Evolutionary conservation across 371 early-diverging fungal species (phyloP).

Genomic region (Enteropsectra breve): DNA sequence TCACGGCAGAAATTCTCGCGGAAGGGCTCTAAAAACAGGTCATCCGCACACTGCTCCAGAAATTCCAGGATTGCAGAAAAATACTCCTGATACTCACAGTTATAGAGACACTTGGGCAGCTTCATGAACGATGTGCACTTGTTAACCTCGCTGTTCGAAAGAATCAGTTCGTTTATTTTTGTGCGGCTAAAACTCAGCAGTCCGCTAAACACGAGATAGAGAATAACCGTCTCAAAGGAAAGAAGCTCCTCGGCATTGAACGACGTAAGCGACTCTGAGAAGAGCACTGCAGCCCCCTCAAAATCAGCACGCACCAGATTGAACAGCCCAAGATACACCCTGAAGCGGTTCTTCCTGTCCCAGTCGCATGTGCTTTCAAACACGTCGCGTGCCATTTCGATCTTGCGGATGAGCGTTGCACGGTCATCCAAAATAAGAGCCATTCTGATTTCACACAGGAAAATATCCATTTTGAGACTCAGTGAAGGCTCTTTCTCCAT

Average conservation of each 20-base stretch:
- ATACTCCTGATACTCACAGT: conserved; percentile 79
- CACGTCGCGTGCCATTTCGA: conserved; percentile 61
- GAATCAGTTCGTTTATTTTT: conserved; percentile 78
- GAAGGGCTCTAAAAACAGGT: conserved; percentile 63
- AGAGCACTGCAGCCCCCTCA: conserved; percentile 73
- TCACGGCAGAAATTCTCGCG: conserved; percentile 72
- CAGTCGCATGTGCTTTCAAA: conserved; percentile 96
- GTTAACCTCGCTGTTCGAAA: conserved; percentile 76
- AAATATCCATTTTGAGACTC: conserved; percentile 45
- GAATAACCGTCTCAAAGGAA: conserved; percentile 86
- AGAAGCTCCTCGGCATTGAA: conserved; percentile 89
- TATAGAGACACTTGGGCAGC: conserved; percentile 74
- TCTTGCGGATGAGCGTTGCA: conserved; percentile 13
- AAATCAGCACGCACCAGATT: conserved; percentile 82
- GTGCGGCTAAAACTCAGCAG: conserved; percentile 75
- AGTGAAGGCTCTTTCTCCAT: conserved; percentile 18
- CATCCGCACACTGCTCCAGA: conserved; percentile 53
- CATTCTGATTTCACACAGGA: conserved; percentile 50
- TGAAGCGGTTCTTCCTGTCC: conserved; percentile 94
- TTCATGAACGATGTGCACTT: conserved; percentile 73
- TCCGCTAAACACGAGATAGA: conserved; percentile 77
- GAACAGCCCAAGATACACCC: conserved; percentile 88
- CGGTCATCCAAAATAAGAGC: conserved; percentile 40
- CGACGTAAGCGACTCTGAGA: conserved; percentile 83
- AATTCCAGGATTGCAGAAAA: conserved; percentile 67